phyloP scores from a whole-genome alignment of 108 stramenopile species.

The Asterionellopsis glacialis region DNA sequence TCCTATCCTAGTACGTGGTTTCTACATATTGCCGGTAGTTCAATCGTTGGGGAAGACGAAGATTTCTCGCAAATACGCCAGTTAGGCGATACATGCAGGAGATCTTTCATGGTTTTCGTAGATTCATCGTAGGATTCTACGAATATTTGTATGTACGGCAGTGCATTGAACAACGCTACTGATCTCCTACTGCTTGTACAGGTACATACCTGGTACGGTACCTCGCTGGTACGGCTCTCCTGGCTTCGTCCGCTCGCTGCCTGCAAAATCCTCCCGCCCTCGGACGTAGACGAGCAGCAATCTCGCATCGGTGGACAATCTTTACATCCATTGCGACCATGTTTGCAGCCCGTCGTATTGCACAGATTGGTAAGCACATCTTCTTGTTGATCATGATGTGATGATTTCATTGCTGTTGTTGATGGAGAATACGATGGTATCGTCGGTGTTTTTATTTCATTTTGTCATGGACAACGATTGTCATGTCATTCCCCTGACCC shows the following conservation, averaged over 20 bases:
- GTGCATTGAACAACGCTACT: background rate
- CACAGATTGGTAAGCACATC: conserved; percentile 61
- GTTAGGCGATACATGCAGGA: no score
- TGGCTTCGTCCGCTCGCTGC: background rate
- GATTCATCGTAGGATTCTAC: background rate
- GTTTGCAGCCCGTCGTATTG: conserved; percentile 76
- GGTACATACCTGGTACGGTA: background rate
- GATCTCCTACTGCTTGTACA: no score
- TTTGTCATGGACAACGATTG: no score
- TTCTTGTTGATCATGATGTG: background rate
- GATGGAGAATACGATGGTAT: no score
- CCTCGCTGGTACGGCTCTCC: background rate
- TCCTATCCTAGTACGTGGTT: no score
- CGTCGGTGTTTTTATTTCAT: no score
- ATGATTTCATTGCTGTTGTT: no score
- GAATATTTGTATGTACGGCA: background rate
- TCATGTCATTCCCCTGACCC: no score
- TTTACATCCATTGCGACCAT: conserved; percentile 37
- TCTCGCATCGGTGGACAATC: background rate
- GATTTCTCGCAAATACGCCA: no score
- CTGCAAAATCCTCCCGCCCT: background rate
- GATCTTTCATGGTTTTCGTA: background rate
- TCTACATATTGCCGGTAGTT: no score
- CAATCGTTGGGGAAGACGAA: no score
- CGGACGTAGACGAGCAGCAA: background rate